These are phyloP conservation scores for Ophiostoma pallidulum DNA, from an alignment of 2,329 filamentous ascomycete genomes.

Conservation along the genomic window DNA sequence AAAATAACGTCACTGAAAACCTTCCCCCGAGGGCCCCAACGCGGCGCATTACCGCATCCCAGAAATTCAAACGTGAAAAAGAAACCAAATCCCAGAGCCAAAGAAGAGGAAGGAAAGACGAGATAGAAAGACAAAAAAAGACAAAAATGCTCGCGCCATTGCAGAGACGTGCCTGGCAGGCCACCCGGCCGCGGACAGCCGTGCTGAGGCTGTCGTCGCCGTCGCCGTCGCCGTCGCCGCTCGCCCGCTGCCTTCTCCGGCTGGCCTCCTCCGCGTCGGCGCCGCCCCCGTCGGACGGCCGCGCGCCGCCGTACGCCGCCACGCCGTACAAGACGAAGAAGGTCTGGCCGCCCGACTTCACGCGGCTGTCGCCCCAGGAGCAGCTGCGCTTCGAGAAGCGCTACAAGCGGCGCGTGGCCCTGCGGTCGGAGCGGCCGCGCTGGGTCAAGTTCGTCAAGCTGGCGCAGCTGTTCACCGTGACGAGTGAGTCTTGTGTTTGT, in stretches of 20 bases:
- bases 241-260: no score
- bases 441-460: constrained; percentile 59
- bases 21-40: no score
- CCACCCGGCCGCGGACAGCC: background rate
- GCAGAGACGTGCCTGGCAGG: background rate
- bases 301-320: background rate
- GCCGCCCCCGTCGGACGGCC: background rate
- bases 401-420: constrained; percentile 59
- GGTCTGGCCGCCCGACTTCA: constrained; percentile 70
- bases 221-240: background rate
- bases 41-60: no score
- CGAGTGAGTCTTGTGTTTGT: constrained; percentile 34
- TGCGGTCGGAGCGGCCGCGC: constrained; percentile 51
- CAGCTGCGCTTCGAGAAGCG: constrained; percentile 72
- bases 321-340: constrained; percentile 53
- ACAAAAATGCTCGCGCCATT: background rate
- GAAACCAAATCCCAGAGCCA: no score
- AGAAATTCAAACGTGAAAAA: no score
- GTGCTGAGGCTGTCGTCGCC: background rate
- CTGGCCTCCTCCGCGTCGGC: background rate
- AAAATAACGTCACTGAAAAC: no score
- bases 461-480: constrained; percentile 50
- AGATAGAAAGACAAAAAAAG: no score
- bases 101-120: no score
- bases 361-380: constrained; percentile 57